phyloP scores from a whole-genome alignment of 1,284 basidiomycete genomes.

The Sporisorium graminicola region DNA sequence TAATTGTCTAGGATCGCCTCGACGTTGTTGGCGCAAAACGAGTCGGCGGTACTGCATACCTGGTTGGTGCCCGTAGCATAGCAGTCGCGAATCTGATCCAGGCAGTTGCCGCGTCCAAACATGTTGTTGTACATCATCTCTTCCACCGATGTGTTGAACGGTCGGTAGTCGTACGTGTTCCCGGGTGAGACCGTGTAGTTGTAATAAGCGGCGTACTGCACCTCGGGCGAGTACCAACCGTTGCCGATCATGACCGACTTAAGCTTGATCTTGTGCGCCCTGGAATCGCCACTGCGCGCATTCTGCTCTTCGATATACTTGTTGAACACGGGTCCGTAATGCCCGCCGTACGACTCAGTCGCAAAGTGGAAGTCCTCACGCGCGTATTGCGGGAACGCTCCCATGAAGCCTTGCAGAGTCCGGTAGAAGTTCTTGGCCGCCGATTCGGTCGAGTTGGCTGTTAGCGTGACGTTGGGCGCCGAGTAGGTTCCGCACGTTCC shows the following conservation, averaged over 20 bases:
- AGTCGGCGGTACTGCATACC: constrained; percentile 55
- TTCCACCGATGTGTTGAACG: constrained; percentile 42
- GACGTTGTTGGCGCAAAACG: constrained; percentile 50
- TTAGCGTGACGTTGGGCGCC: constrained; percentile 40
- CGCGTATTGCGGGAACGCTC: constrained; percentile 54
- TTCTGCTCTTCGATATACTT: constrained; percentile 75
- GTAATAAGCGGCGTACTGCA: constrained; percentile 59
- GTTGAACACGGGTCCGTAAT: constrained; percentile 75
- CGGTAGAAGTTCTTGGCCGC: constrained; percentile 70
- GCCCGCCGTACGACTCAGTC: constrained; percentile 75
- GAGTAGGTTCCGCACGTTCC: constrained; percentile 57
- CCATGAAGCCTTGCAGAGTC: constrained; percentile 74
- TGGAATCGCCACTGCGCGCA: constrained; percentile 72
- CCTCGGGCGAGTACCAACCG: constrained; percentile 52
- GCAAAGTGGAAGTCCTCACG: constrained; percentile 74
- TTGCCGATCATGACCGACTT: constrained; percentile 76
- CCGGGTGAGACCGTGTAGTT: constrained; percentile 58
- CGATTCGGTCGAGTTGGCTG: constrained; percentile 49
- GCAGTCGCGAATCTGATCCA: constrained; percentile 56
- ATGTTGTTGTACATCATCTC: constrained; percentile 48
- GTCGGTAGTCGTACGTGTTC: constrained; percentile 51
- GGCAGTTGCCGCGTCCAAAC: constrained; percentile 54
- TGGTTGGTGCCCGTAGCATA: constrained; percentile 35
- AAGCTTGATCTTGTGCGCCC: constrained; percentile 75
- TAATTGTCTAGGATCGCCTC: constrained; percentile 44